Evolutionary conservation across 768 basidiomycete species (phyloP), one percentile per base, ranked within the genome.

Genomic region (Trametes punicea): DNA sequence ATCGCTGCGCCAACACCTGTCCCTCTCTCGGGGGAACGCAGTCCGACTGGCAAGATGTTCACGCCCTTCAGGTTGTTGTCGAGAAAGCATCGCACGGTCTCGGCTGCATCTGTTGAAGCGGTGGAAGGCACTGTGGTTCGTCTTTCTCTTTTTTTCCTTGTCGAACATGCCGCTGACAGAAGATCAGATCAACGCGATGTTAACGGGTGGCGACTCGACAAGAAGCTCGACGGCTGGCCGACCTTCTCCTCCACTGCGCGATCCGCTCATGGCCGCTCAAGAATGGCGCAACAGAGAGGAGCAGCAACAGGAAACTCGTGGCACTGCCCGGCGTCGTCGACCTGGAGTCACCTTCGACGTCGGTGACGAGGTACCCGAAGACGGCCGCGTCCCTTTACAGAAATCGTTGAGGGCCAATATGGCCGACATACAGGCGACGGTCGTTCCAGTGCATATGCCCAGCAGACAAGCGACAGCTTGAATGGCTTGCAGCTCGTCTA

Each of bases 51-150:
- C 29, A 80, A 76, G 50, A 74, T 82, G 20, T 83, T 84, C 62
- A 79, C 78, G 16, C 81, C 87, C 0, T 87, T 88, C 69, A 81
- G 82, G 40, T 77, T 88, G 63, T 61, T 88, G 60, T 75, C 75
- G 34, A 84, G 80, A 65, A 76, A 81, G 63, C 77, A 84, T 66
- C 81, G 84, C 29, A 84, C 85, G 6, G 74, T 91, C 38, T 91
- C 90, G 15, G 77, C 81, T 33, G 84, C 83, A 30, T 92, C 90
- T 38, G 74, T 88, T 29, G 90, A 92, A 67, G 90, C 88, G 23
- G 79, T 83, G 62, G 83, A 90, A 64, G 90, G 90, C 33, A 89
- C 88, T 51, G 85, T 86, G 46, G 90, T 91, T 69, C 70, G 87
- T 65, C 6, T 29, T 54, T n/a, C 41, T 39, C 7, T 11, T 8